Percentiles rank a stretch among this genome's conserved stretches.
Conservation (phyloP, 2,329 filamentous ascomycete species). For the Cladosporium sphaerospermum region DNA sequence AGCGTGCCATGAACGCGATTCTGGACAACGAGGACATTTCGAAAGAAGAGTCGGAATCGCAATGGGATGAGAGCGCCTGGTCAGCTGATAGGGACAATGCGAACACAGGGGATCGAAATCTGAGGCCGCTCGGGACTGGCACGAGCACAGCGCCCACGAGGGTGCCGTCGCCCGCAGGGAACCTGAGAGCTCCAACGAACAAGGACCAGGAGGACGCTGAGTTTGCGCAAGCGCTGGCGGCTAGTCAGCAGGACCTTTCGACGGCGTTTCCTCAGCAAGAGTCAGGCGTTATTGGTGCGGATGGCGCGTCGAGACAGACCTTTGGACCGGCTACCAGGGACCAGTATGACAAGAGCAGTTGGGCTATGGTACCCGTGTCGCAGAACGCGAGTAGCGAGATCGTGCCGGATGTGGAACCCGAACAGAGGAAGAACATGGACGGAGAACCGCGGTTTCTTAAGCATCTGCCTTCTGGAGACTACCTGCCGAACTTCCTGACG, state of each 20-base stretch:
- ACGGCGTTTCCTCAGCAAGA: constrained; percentile 39
- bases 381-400: constrained; percentile 37
- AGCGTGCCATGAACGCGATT: constrained; percentile 24
- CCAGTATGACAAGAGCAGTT: constrained; percentile 46
- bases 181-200: constrained; percentile 20
- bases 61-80: constrained; percentile 27
- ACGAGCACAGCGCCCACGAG: constrained; percentile 28
- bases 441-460: constrained; percentile 54
- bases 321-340: constrained; percentile 50
- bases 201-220: constrained; percentile 28
- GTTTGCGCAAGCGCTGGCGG: constrained; percentile 22
- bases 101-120: constrained; percentile 15
- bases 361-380: constrained; percentile 42
- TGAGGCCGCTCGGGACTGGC: constrained; percentile 23
- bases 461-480: constrained; percentile 46
- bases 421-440: constrained; percentile 41
- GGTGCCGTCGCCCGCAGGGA: constrained; percentile 23
- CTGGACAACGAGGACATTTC: constrained; percentile 28
- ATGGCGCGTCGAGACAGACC: constrained; percentile 30
- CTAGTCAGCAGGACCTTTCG: constrained; percentile 16
- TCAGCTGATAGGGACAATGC: constrained; percentile 24
- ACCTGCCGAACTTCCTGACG: constrained; percentile 53
- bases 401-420: constrained; percentile 40
- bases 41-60: constrained; percentile 18
- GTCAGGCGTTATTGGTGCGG: constrained; percentile 44